phyloP scores from a whole-genome alignment of 495 filamentous ascomycete species.

The Cetradonia linearis region DNA sequence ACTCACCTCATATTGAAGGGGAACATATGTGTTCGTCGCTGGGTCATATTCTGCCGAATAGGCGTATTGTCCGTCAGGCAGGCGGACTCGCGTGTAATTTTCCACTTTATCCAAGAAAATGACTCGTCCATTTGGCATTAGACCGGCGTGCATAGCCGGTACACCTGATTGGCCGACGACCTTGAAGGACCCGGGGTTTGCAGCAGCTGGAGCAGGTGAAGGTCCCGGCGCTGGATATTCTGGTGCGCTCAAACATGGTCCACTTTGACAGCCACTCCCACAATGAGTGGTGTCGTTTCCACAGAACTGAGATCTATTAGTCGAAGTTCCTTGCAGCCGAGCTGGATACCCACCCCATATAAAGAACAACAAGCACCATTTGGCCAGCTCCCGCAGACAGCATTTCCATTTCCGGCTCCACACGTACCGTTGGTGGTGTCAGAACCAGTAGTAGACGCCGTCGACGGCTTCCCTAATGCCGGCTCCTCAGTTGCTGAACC shows the following conservation, averaged over 20 bases:
- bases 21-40: conserved; percentile 35
- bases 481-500: conserved; percentile 27
- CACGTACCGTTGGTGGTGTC: conserved; percentile 41
- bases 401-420: conserved; percentile 35
- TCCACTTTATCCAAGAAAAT: conserved; percentile 57
- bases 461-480: conserved; percentile 27
- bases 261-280: conserved; percentile 34
- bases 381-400: conserved; percentile 40
- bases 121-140: conserved; percentile 49
- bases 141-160: conserved; percentile 53
- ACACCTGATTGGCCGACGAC: conserved; percentile 48
- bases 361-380: conserved; percentile 42
- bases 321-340: neutral
- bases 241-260: conserved; percentile 28
- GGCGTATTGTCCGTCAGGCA: conserved; percentile 45
- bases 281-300: conserved; percentile 32
- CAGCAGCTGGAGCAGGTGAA: conserved; percentile 27
- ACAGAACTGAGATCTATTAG: conserved; percentile 20
- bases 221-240: conserved; percentile 29
- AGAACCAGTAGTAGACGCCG: conserved; percentile 27
- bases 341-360: conserved; percentile 32
- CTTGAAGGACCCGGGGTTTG: conserved; percentile 38
- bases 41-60: conserved; percentile 54
- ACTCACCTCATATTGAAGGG: conserved; percentile 38
- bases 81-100: conserved; percentile 47